Evolutionary conservation across 2,329 filamentous ascomycete genomes (phyloP), one percentile per base, ranked within the genome.

Genomic region (Fonsecaea multimorphosa): DNA sequence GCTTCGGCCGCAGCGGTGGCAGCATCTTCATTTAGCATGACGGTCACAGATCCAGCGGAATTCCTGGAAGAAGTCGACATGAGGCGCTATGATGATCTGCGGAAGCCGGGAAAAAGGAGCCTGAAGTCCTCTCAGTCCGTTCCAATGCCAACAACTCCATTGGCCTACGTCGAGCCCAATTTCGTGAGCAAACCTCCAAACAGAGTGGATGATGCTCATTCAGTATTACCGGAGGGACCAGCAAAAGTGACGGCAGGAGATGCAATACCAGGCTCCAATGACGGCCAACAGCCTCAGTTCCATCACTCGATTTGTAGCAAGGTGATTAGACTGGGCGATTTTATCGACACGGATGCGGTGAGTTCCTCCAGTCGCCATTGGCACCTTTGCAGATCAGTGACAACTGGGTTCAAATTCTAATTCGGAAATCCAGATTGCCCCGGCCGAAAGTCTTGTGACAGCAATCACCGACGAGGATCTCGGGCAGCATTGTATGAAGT

Each of bases 401-500:
- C 16, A n/a, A 12, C 27, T 32, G 24, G 27, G 27, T 31, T 7
- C 3, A n/a, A 56, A 56, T 14, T 53, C 19, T 31, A 32, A n/a
- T 31, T 8, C 29, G 29, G 29, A 4, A 31, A 31, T 31, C 29
- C 29, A 56, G 3, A 61, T 70, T 77, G 56, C 74, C 74, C 63
- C 83, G 82, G 1, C 76, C 76, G 63, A 81, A 86, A 46, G 86
- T 95, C 4, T 96, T 91, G 91, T 80, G 81, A 16, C 87, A 87
- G 40, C 32, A 31, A 53, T 16, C 12, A 68, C 68, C 5, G 74
- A 77, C 34, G 73, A 77, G 63, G 73, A 69, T 4, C 70, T 78
- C 34, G 79, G 78, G 9, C 29, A 65, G 2, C 77, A 81, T 62
- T 82, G 79, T 56, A 71, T 82, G 0, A 73, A 78, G 55, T 75